phyloP scores from a whole-genome alignment of 2,329 filamentous ascomycete species.

The Diplodia scrobiculata region DNA sequence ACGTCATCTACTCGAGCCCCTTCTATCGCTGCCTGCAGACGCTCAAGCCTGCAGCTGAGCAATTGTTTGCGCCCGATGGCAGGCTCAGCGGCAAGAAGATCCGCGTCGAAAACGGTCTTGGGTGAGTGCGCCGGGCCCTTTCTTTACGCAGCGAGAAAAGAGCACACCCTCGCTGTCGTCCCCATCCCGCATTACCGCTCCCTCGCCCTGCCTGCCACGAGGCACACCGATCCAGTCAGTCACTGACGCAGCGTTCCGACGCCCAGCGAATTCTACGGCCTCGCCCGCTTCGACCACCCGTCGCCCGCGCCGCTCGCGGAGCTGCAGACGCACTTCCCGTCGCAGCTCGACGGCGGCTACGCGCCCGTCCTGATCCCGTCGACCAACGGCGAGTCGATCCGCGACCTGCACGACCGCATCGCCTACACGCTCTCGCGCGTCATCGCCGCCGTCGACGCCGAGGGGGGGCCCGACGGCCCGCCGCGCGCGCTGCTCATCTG shows the following conservation, averaged over 20 bases:
- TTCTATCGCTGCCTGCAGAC: slow-evolving; percentile 49
- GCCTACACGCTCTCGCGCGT: slow-evolving; percentile 70
- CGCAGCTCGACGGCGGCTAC: slow-evolving; percentile 60
- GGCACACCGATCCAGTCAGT: not conserved
- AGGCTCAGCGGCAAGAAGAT: slow-evolving; percentile 46
- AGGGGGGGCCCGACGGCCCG: slow-evolving; percentile 59
- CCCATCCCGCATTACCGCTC: not conserved
- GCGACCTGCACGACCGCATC: slow-evolving; percentile 76
- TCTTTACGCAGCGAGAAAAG: no score
- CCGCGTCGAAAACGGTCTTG: slow-evolving; percentile 56
- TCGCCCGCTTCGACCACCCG: slow-evolving; percentile 82
- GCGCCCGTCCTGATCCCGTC: slow-evolving; percentile 67
- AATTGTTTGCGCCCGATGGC: slow-evolving; percentile 37
- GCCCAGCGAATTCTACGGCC: slow-evolving; percentile 86
- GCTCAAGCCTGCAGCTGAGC: slow-evolving; percentile 43
- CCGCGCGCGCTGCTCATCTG: slow-evolving; percentile 74
- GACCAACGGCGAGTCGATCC: slow-evolving; percentile 74
- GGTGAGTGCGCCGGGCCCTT: slow-evolving; percentile 42
- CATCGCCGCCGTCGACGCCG: slow-evolving; percentile 69
- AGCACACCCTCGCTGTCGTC: no score
- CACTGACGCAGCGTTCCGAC: not conserved
- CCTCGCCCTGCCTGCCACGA: not conserved
- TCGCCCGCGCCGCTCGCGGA: slow-evolving; percentile 66
- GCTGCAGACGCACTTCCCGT: slow-evolving; percentile 69
- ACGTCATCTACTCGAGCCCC: slow-evolving; percentile 67